Evolutionary conservation across 352 stramenopile species (phyloP), one percentile per base, ranked within the genome.

Genomic region (Globisporangium ultimum): DNA sequence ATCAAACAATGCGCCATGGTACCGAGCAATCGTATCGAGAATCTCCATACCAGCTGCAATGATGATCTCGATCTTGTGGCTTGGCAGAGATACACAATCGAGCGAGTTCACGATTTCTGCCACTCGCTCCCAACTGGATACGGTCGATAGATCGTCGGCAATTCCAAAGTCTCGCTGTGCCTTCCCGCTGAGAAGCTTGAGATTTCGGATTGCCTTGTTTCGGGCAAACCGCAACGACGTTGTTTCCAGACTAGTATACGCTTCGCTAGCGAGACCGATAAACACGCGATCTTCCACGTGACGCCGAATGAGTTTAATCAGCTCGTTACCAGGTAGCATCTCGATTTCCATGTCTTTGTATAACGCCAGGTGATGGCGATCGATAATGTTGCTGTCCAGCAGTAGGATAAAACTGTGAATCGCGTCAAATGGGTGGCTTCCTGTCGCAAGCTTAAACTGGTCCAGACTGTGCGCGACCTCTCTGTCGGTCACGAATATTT

Each of bases 201-300:
- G 20, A 41, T 93, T 89, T 60, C 80, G 68, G 28, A 64, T 61
- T 32, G 76, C 66, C 0, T 63, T 61, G 15, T 59, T 63, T 34
- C 78, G 76, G 20, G 66, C 61, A 21, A 53, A 34, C 3, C 79
- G 80, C 3, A 87, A 48, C 7, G 68, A 58, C 6, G 65, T 36
- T 0, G 68, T 84, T 41, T 90, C 75, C 38, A 91, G 57, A 9
- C 71, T 84, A 15, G 72, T 65, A 55, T 95, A 93, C 2, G 76
- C 76, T 9, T 72, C 53, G 1, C 63, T 53, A 51, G 87, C 80
- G 22, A 90, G 57, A 15, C 70, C 67, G 47, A 91, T 68, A 50
- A 94, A 95, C 24, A 91, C 76, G 18, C 84, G 83, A 34, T 95
- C 87, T 64, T 95, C 87, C 3, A 94, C 72, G 48, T 89, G 66